Evolutionary conservation across 345 rosid species (phyloP), one percentile per base, ranked within the genome.

Genomic region (Acer yangbiense): DNA sequence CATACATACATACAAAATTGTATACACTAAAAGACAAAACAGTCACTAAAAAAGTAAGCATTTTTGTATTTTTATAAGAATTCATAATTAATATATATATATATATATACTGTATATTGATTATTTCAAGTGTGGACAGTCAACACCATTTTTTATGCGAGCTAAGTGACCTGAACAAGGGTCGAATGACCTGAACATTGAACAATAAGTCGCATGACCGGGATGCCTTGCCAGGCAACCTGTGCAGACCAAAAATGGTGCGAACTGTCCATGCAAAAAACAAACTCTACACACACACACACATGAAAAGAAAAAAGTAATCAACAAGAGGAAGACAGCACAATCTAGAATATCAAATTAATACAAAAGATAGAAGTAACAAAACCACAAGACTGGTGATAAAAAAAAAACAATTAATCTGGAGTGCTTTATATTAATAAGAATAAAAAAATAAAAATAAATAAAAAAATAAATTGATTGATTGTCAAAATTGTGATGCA

Each of bases 271-370:
- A 50, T 7, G 1, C 55, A 18, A 3, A 50, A 50, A 14, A 50
- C 55, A 12, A 50, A 12, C 16, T 14, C 16, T 50, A 50, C 17
- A 50, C 17, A 2, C 54, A 2, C 54, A 48, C 16, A 50, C 55
- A 50, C n/a, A 44, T 23, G 11, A 3, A 46, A 44, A 23, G 17
- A 39, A 39, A 12, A 7, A 50, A 7, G 46, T 8, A 23, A 48
- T 46, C 39, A 50, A 50, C 58, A 10, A 1, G 20, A 50, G n/a
- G 13, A 44, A 6, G 9, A 13, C 9, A 23, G 6, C 17, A 4
- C 55, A 50, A 50, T 25, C 13, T 69, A 48, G 21, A 35, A 69
- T 48, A 69, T 69, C 20, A 69, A 50, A 48, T 32, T 65, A 65
- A 13, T 46, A 65, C 17, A 50, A 50, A 3, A 65, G 46, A 65